phyloP scores from a whole-genome alignment of 2,329 filamentous ascomycete genomes.

The Colletotrichum sublineola region DNA sequence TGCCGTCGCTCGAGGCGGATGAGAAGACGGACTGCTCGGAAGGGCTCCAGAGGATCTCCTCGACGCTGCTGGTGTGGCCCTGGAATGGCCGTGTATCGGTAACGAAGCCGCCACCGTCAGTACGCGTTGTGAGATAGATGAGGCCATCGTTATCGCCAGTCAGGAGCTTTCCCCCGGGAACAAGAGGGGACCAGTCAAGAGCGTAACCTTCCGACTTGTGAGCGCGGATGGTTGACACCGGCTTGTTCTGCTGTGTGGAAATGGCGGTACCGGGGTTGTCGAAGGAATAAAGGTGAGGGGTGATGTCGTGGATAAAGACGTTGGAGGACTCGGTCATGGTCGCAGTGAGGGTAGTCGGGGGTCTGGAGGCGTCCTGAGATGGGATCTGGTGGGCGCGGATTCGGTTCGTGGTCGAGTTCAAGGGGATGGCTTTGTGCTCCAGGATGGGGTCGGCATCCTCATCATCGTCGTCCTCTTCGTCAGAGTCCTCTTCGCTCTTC shows the following conservation, averaged over 20 bases:
- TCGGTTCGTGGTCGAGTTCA: slow-evolving; percentile 91
- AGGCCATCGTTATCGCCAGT: slow-evolving; percentile 92
- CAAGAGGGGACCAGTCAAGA: slow-evolving; percentile 92
- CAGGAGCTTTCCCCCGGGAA: slow-evolving; percentile 85
- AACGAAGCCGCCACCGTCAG: slow-evolving; percentile 88
- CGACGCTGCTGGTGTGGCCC: slow-evolving; percentile 87
- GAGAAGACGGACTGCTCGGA: slow-evolving; percentile 94
- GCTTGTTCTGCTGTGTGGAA: slow-evolving; percentile 87
- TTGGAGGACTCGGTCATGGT: slow-evolving; percentile 92
- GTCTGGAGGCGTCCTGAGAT: slow-evolving; percentile 75
- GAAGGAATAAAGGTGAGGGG: slow-evolving; percentile 88
- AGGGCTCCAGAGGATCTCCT: slow-evolving; percentile 97
- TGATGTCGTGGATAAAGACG: slow-evolving; percentile 94
- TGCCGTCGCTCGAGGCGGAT: slow-evolving; percentile 93
- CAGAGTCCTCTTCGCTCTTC: slow-evolving; percentile 73
- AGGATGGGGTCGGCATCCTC: slow-evolving; percentile 90
- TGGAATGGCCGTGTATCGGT: slow-evolving; percentile 87
- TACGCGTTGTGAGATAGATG: slow-evolving; percentile 89
- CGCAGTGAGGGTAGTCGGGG: slow-evolving; percentile 87
- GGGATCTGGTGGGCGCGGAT: slow-evolving; percentile 89
- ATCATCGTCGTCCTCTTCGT: slow-evolving; percentile 78
- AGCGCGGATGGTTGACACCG: slow-evolving; percentile 86
- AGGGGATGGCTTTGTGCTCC: slow-evolving; percentile 89
- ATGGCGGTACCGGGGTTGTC: slow-evolving; percentile 88
- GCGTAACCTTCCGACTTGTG: slow-evolving; percentile 97